Percentiles rank a stretch among this genome's conserved stretches.
Conservation (phyloP, 192 early-diverging fungal species). For the Backusella macrospora region DNA sequence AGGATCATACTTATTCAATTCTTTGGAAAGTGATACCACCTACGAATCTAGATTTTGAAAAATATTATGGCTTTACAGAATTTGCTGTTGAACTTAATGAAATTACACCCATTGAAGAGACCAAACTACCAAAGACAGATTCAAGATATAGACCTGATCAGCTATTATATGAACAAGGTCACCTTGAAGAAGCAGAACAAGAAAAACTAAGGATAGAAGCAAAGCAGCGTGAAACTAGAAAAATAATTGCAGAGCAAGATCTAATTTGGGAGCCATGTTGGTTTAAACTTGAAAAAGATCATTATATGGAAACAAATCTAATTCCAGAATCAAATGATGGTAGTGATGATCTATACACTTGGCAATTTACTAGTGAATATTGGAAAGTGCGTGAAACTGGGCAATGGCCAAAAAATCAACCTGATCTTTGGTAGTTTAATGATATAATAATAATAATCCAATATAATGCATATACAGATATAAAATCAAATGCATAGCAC, state of each 20-base stretch:
- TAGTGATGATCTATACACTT: conserved; percentile 54
- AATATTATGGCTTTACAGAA: conserved; percentile 88
- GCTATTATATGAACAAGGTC: conserved; percentile 78
- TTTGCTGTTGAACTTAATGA: conserved; percentile 92
- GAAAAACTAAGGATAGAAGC: conserved; percentile 86
- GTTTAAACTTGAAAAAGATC: conserved; percentile 57
- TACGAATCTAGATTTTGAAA: conserved; percentile 58
- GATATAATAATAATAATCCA: too few species aligned
- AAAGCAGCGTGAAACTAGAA: conserved; percentile 78
- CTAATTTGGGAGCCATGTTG: conserved; percentile 9
- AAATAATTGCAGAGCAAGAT: conserved; percentile 63
- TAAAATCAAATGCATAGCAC: too few species aligned
- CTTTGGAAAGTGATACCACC: conserved; percentile 81
- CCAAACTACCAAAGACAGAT: conserved; percentile 81
- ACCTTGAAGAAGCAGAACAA: conserved; percentile 71
- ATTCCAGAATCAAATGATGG: conserved; percentile 63
- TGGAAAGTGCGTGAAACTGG: conserved; percentile 64
- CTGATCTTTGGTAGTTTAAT: conserved; percentile 37
- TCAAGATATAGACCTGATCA: conserved; percentile 94
- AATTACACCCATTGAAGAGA: conserved; percentile 64
- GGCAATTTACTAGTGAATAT: conserved; percentile 87
- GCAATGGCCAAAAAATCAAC: conserved; percentile 39
- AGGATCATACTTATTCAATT: conserved; percentile 60
- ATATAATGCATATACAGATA: too few species aligned
- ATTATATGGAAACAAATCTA: conserved; percentile 56